phyloP scores from a whole-genome alignment of 73 alveolate species.

The Paramecium sonneborni region DNA sequence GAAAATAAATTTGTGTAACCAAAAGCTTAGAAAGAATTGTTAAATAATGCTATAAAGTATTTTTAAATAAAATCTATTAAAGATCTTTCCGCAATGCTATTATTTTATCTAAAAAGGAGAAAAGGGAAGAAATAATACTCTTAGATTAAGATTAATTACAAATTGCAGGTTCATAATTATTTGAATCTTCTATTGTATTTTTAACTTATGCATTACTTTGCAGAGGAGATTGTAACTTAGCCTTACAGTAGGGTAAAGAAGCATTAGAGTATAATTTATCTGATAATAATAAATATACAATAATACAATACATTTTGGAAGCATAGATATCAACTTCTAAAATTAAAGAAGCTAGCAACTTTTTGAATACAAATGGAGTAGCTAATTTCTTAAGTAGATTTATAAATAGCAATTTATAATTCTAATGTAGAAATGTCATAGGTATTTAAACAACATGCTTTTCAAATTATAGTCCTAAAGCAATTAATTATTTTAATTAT shows the following conservation, averaged over 20 bases:
- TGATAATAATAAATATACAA: not conserved
- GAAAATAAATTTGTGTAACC: not conserved
- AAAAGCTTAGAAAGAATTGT: not conserved
- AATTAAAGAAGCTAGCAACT: not conserved
- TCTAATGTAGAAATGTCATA: slow-evolving; percentile 3
- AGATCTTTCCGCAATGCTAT: slow-evolving; percentile 52
- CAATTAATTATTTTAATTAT: not conserved
- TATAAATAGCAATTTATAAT: not conserved
- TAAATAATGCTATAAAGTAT: slow-evolving; percentile 45
- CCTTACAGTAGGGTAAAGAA: not conserved
- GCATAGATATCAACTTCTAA: not conserved
- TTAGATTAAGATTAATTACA: not conserved
- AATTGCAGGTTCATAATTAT: not conserved
- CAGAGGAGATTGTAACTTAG: slow-evolving; percentile 37
- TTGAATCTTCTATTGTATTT: slow-evolving; percentile 2
- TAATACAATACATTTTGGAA: not conserved
- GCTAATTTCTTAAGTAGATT: not conserved
- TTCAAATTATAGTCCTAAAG: not conserved
- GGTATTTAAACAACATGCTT: not conserved
- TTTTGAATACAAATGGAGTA: not conserved
- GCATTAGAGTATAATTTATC: slow-evolving; percentile 27
- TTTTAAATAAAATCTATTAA: not conserved
- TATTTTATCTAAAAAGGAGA: not conserved
- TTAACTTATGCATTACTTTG: slow-evolving; percentile 9
- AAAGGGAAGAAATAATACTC: not conserved